Evolutionary conservation across 2,329 filamentous ascomycete species (phyloP).

Genomic region (Sporothrix dimorphospora): DNA sequence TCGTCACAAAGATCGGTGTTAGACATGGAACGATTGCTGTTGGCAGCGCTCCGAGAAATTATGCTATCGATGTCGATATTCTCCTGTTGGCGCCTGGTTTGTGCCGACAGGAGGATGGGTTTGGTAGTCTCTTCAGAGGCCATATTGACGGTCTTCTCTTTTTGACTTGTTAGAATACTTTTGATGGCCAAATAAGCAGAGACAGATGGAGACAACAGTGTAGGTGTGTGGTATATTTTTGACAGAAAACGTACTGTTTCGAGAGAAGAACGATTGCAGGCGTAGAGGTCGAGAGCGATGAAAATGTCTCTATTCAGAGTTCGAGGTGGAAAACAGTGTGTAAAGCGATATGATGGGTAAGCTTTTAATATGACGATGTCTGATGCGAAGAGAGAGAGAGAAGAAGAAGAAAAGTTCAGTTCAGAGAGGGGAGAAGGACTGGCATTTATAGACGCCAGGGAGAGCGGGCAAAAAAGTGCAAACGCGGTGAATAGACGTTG

Average conservation of each 20-base stretch:
- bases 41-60: background rate
- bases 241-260: background rate
- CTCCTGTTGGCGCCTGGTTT: background rate
- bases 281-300: too few relatives aligned
- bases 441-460: background rate
- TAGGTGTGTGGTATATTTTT: background rate
- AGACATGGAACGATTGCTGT: background rate
- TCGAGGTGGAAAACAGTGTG: too few relatives aligned
- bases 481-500: background rate
- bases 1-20: background rate
- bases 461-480: background rate
- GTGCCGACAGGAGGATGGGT: background rate
- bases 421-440: background rate
- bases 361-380: background rate
- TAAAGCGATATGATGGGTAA: background rate
- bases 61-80: background rate
- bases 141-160: background rate
- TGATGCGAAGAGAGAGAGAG: background rate
- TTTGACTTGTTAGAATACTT: background rate
- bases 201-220: background rate
- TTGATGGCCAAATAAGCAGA: background rate
- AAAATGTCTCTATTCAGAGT: too few relatives aligned
- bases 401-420: background rate
- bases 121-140: background rate
- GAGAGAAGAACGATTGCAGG: background rate